Percentiles rank a stretch among this genome's conserved stretches.
These are phyloP conservation scores for Vararia minispora DNA, from an alignment of 768 basidiomycete genomes.

Conservation along the genomic window DNA sequence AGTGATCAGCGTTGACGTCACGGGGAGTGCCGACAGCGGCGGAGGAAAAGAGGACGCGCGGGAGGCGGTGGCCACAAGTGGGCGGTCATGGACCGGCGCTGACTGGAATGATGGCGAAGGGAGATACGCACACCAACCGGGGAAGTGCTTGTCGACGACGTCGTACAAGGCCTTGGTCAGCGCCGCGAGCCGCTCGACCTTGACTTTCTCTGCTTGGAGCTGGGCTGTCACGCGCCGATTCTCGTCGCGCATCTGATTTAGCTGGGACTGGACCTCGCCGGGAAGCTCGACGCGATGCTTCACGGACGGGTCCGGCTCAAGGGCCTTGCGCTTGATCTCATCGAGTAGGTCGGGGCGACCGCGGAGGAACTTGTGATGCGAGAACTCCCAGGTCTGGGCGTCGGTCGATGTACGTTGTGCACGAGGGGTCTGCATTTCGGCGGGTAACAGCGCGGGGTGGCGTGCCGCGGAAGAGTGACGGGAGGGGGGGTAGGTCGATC, in stretches of 20 bases:
- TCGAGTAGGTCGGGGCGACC: constrained; percentile 73
- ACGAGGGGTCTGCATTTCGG: constrained; percentile 51
- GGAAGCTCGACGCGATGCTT: constrained; percentile 72
- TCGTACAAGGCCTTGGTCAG: constrained; percentile 57
- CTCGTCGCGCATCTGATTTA: constrained; percentile 62
- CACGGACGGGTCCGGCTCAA: constrained; percentile 65
- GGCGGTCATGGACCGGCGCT: neutral
- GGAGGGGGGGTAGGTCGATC: neutral
- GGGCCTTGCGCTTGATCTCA: constrained; percentile 77
- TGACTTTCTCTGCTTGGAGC: constrained; percentile 43
- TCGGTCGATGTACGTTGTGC: constrained; percentile 73
- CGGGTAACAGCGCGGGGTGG: constrained; percentile 4
- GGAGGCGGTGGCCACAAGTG: too few relatives aligned
- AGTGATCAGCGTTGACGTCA: too few relatives aligned
- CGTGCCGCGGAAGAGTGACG: neutral
- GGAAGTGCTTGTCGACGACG: constrained; percentile 42
- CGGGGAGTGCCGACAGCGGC: neutral
- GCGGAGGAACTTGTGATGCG: constrained; percentile 76
- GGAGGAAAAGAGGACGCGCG: constrained; percentile 32
- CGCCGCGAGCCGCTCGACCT: constrained; percentile 48
- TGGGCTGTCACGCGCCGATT: constrained; percentile 47
- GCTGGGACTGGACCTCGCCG: constrained; percentile 62
- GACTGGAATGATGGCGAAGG: neutral
- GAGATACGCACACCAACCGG: constrained; percentile 35
- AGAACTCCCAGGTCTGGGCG: constrained; percentile 84